These are phyloP conservation scores for Alectoria sarmentosa DNA, from an alignment of 495 filamentous ascomycete genomes.

Conservation along the genomic window DNA sequence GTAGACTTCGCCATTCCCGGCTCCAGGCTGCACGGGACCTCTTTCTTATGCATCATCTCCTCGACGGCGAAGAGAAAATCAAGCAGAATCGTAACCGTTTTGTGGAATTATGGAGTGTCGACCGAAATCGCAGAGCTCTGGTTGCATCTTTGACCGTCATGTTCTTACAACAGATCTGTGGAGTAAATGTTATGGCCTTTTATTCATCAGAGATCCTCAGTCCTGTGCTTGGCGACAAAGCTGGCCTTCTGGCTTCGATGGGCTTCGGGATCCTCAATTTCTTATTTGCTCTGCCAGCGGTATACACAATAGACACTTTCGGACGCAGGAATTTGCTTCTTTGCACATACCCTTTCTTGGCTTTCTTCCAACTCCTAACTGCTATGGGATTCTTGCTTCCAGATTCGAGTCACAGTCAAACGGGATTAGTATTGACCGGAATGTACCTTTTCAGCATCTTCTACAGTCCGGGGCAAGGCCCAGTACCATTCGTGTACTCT, in stretches of 20 bases:
- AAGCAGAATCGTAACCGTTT: slow-evolving; percentile 43
- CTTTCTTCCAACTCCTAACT: slow-evolving; percentile 49
- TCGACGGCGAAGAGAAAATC: slow-evolving; percentile 39
- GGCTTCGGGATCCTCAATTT: slow-evolving; percentile 62
- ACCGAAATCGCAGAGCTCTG: slow-evolving; percentile 48
- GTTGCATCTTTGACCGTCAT: slow-evolving; percentile 45
- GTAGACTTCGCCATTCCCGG: slow-evolving; percentile 36
- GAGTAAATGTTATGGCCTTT: slow-evolving; percentile 43
- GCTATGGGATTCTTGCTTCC: slow-evolving; percentile 54
- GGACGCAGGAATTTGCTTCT: slow-evolving; percentile 56
- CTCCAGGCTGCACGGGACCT: slow-evolving; percentile 48
- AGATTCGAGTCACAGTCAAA: slow-evolving; percentile 25
- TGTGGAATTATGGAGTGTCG: slow-evolving; percentile 46
- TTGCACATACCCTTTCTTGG: slow-evolving; percentile 58
- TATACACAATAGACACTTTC: slow-evolving; percentile 63
- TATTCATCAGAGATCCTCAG: slow-evolving; percentile 37
- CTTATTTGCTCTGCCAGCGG: slow-evolving; percentile 57
- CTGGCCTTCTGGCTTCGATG: slow-evolving; percentile 45
- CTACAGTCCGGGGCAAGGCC: slow-evolving; percentile 50
- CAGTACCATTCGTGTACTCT: slow-evolving; percentile 37
- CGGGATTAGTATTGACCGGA: slow-evolving; percentile 44
- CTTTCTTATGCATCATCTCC: slow-evolving; percentile 46
- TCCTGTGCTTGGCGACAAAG: slow-evolving; percentile 45
- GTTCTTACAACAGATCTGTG: slow-evolving; percentile 48
- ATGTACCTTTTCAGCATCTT: slow-evolving; percentile 41